These are phyloP conservation scores for Chaetomium fimeti DNA, from an alignment of 495 filamentous ascomycete genomes.

Conservation along the genomic window DNA sequence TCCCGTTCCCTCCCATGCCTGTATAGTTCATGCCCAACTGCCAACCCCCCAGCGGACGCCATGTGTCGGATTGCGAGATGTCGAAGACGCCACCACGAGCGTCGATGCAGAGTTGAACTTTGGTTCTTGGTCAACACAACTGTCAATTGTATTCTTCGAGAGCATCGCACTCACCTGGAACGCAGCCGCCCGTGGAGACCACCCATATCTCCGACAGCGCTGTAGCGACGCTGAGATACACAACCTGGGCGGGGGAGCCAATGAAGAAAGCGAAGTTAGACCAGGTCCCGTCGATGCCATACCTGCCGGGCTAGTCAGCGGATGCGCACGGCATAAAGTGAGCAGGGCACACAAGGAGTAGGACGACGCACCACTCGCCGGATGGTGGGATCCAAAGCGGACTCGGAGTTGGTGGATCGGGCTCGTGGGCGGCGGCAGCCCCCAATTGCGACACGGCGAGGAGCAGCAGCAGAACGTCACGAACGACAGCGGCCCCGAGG, in stretches of 20 bases:
- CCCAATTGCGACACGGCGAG: conserved; percentile 35
- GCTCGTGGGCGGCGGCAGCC: conserved; percentile 27
- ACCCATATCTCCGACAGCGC: conserved; percentile 59
- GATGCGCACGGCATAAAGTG: conserved; percentile 15
- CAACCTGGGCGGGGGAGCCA: conserved; percentile 55
- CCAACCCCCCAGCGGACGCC: conserved; percentile 55
- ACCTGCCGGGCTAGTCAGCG: conserved; percentile 39
- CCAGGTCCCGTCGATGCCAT: conserved; percentile 54
- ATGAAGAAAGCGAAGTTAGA: conserved; percentile 55
- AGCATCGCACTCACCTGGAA: conserved; percentile 35
- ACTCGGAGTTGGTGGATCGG: conserved; percentile 14
- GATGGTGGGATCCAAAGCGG: conserved; percentile 48
- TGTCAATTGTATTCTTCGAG: conserved; percentile 17
- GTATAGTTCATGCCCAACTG: conserved; percentile 55
- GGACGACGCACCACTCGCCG: conserved; percentile 41
- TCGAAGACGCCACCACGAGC: conserved; percentile 57
- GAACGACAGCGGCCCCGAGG: conserved; percentile 39
- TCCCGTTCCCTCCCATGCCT: conserved; percentile 51
- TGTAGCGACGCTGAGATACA: conserved; percentile 58
- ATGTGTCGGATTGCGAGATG: conserved; percentile 51
- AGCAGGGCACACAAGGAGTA: conserved; percentile 7
- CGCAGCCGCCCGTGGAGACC: conserved; percentile 52
- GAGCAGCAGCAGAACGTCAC: conserved; percentile 42
- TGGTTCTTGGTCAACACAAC: conserved; percentile 29
- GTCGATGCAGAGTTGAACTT: conserved; percentile 41